Evolutionary conservation across 495 filamentous ascomycete genomes (phyloP), one percentile per base, ranked within the genome.

Genomic region (Penicillium lividum): DNA sequence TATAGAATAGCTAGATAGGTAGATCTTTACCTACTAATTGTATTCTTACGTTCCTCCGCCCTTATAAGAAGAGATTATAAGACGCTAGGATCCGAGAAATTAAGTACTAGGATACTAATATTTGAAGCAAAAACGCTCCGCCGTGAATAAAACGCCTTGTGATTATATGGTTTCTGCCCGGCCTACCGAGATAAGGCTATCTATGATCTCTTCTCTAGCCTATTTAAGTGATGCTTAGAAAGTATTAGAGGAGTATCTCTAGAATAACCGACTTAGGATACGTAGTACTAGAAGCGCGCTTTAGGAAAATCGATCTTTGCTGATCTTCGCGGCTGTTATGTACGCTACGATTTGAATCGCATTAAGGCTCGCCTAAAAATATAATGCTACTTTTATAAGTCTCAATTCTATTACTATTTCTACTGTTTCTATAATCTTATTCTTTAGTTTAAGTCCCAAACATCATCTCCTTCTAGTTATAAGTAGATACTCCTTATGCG

Each of bases 21-120:
- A 38, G n/a, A 45, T 59, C 1, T 54, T 31, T 34, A 59, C 31
- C 16, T 59, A 59, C 33, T 16, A 54, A 11, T 59, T 45, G 34
- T 34, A 59, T n/a, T 45, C 57, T 22, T 18, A 40, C 7, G 2
- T 25, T 33, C 36, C 40, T 34, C 10, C n/a, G 6, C 51, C 56
- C 8, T 47, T 40, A 18, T 18, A 38, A 16, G 28, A 53, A 38
- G 56, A 53, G 0, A 53, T 59, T 27, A 47, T 59, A 55, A 55
- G 53, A 40, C 36, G 13, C 36, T n/a, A 40, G 10, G 3, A 5
- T 40, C 36, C 10, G 5, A 15, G n/a, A 10, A 40, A 40, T 40
- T n/a, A n/a, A 40, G 11, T 40, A n/a, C 36, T 40, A 8, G 31
- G 36, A 40, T 40, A n/a, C 31, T 34, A 8, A 34, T 34, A 5